Evolutionary conservation across 129 eudicot genomes (phyloP).

Genomic region (Flaveria bidentis): DNA sequence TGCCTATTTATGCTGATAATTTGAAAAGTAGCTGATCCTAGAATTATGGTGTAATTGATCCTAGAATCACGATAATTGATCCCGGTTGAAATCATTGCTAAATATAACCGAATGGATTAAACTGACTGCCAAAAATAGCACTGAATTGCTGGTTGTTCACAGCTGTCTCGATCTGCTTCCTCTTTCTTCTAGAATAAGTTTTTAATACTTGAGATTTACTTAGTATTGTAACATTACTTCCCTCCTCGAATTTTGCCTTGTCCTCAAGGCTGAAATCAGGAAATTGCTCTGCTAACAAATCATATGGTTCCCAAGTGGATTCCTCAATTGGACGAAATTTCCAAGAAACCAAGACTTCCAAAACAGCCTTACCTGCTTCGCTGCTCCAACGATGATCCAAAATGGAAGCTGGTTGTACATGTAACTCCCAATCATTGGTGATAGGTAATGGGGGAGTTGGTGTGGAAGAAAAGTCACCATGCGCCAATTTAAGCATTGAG

Average conservation of each 20-base stretch:
- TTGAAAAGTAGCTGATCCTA: not conserved
- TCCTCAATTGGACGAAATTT: not conserved
- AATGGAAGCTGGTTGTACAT: no score
- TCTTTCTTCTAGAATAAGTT: no score
- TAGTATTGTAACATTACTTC: not conserved
- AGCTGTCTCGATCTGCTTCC: no score
- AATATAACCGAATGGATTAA: no score
- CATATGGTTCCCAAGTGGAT: not conserved
- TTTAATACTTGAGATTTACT: no score
- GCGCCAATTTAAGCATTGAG: no score
- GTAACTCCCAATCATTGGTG: no score
- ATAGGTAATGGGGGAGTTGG: no score
- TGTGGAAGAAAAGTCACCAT: no score
- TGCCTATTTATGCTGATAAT: not conserved
- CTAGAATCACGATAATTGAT: not conserved
- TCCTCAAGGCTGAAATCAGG: not conserved
- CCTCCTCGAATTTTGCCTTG: not conserved
- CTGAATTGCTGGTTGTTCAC: no score
- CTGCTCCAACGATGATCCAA: no score
- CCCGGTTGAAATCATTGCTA: not conserved
- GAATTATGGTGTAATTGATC: not conserved
- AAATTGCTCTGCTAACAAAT: not conserved
- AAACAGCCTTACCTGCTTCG: not conserved
- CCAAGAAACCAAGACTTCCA: conserved; percentile 1
- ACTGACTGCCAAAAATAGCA: no score